Percentiles rank a stretch among this genome's conserved stretches.
Evolutionary conservation across 1,139 yeast genomes (phyloP).

Genomic region (Saccharomycopsis hybrid): DNA sequence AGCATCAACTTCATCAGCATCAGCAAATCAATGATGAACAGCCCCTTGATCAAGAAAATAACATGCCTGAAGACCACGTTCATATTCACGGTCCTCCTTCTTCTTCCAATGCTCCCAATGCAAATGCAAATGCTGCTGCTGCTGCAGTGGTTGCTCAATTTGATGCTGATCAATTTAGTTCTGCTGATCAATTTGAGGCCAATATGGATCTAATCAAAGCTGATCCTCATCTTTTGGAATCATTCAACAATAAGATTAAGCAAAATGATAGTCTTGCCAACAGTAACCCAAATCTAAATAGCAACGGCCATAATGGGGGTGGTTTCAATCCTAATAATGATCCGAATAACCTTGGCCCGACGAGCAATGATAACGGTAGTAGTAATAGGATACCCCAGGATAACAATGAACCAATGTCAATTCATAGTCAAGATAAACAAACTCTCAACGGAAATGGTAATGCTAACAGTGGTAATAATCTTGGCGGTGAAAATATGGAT

Average conservation of each 20-base stretch:
- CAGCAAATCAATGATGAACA: neutral
- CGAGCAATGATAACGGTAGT: no score
- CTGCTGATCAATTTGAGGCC: conserved; percentile 3
- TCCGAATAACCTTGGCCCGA: no score
- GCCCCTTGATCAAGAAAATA: neutral
- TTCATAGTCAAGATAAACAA: no score
- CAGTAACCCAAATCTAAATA: neutral
- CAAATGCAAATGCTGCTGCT: neutral
- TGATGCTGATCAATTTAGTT: neutral
- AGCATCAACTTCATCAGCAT: neutral
- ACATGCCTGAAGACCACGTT: neutral
- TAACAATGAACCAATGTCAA: no score
- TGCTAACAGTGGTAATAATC: no score
- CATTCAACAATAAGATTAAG: neutral
- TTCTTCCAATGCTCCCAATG: neutral
- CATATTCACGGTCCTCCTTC: neutral
- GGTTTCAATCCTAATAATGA: no score
- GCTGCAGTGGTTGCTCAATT: no score
- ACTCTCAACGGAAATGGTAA: no score
- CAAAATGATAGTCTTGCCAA: neutral
- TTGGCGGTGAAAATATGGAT: no score
- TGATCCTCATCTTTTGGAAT: conserved; percentile 1
- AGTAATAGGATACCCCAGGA: no score
- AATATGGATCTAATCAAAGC: conserved; percentile 9
- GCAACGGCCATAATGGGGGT: no score